Base-by-base conservation (phyloP, 202 grass and related monocot species). In the Cymbopogon flexuosus region DNA sequence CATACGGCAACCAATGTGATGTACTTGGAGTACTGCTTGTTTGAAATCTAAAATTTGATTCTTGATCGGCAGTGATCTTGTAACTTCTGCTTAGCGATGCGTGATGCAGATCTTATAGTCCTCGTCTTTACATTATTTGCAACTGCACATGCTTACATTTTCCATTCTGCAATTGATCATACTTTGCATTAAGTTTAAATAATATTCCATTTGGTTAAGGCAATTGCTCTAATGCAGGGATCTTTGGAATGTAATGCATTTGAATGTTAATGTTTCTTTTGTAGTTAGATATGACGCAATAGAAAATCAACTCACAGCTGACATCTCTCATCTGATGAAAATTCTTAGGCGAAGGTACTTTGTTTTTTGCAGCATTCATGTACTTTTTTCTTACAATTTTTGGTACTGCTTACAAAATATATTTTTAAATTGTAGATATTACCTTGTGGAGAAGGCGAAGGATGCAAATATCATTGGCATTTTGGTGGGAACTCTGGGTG, bases 391-490 rank as follows among this genome's bases (percentile, higher is more conserved):
- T 62, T 12, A 68, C 46, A 81, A 74, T 64, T 37, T 83, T 31
- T 84, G 75, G 24, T 40, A 58, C 39, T 72, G 19, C 59, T 79
- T 81, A 74, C 23, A 73, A 36, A 67, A 24, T 42, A 60, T 47
- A 42, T 1, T 75, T 84, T 88, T 35, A 88, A 95, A 79, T 76
- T 88, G 41, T 89, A 98, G 96, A 87, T 98, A 98, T 86, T 98
- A 93, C 70, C 90, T 98, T 73, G 96, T 98, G 82, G 92, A 98
- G 87, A 98, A 95, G 93, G 92, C 92, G 45, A 98, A 95, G 79
- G 96, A 98, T 90, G 92, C 96, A 85, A 91, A 88, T 76, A 98
- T 98, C 33, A 64, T 98, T 88, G 90, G 96, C 65, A 98, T 98
- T 89, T 91, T 98, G 88, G 90, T 98, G 10, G 96, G 92, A 84